A percentile compares a stretch with the other conserved stretches of the same genome.
These are phyloP conservation scores for Nemania abortiva DNA, from an alignment of 2,329 filamentous ascomycete genomes.

Conservation along the genomic window DNA sequence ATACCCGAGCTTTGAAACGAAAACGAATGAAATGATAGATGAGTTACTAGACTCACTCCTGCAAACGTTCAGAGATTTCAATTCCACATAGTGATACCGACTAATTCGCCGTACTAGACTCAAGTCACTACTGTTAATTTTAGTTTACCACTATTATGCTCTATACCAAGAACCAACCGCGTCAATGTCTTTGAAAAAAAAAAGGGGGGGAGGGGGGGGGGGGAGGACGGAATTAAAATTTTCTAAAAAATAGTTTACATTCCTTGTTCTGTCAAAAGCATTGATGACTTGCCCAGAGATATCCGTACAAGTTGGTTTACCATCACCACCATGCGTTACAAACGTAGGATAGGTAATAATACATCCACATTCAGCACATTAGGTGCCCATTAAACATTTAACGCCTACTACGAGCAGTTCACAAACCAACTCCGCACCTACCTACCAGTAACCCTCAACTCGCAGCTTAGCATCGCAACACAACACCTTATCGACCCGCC, in stretches of 20 bases:
- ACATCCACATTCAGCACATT: neutral
- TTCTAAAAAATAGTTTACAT: neutral
- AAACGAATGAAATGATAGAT: slow-evolving; percentile 6
- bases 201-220: too few relatives aligned
- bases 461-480: neutral
- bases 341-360: neutral
- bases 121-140: too few relatives aligned
- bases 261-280: neutral
- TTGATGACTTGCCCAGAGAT: neutral
- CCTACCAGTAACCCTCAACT: neutral
- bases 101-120: neutral
- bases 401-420: neutral
- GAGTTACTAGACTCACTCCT: neutral
- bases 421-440: neutral
- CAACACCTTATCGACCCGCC: neutral
- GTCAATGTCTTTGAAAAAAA: too few relatives aligned
- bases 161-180: too few relatives aligned
- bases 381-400: neutral
- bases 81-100: neutral
- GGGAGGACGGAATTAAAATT: too few relatives aligned
- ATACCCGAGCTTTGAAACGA: slow-evolving; percentile 14
- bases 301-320: neutral
- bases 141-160: too few relatives aligned
- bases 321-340: neutral
- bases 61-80: neutral